Conservation (phyloP, 192 early-diverging fungal species). For the Podila horticola region DNA sequence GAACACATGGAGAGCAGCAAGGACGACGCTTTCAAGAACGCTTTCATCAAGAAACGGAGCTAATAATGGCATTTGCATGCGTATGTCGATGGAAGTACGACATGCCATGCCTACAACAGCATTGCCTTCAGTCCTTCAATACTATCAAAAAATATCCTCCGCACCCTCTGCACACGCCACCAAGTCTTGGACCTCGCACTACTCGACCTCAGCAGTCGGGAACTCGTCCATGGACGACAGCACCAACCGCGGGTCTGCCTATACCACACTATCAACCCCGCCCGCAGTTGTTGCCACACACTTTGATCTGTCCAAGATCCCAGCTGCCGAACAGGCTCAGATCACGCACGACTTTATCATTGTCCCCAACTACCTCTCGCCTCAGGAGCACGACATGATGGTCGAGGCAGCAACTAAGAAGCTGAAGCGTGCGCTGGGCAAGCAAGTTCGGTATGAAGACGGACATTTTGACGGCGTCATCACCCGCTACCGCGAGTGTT, state of each 20-base stretch:
- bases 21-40: too few species aligned
- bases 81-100: too few species aligned
- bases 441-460: slow-evolving; percentile 63
- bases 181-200: too few species aligned
- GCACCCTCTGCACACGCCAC: too few species aligned
- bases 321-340: slow-evolving; percentile 10
- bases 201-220: too few species aligned
- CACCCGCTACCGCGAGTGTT: slow-evolving; percentile 75
- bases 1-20: too few species aligned
- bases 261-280: slow-evolving; percentile 5
- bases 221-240: too few species aligned
- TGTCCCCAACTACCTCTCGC: slow-evolving; percentile 53
- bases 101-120: too few species aligned
- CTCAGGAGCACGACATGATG: slow-evolving; percentile 52
- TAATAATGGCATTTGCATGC: too few species aligned
- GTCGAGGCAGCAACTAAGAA: slow-evolving; percentile 52
- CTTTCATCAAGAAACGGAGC: too few species aligned
- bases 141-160: too few species aligned
- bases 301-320: slow-evolving; percentile 40
- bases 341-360: slow-evolving; percentile 54
- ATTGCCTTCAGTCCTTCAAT: too few species aligned
- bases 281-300: slow-evolving; percentile 6
- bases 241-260: background rate
- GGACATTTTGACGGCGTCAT: slow-evolving; percentile 86
- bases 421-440: slow-evolving; percentile 57